Conservation (phyloP, 257 asterid genomes). For the Solanum pinnatisectum region DNA sequence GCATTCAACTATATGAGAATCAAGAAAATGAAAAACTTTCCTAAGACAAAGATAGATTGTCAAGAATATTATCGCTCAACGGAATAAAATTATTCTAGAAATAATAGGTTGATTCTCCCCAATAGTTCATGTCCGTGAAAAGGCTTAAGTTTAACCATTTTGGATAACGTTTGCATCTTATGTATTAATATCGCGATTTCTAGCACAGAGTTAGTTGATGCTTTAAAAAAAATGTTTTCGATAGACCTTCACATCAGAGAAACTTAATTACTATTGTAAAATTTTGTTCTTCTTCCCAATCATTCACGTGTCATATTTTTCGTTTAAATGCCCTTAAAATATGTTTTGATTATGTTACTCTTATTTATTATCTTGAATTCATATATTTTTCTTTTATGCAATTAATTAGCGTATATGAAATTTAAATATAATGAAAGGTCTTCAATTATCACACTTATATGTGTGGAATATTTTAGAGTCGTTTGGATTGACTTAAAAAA, state of each 20-base stretch:
- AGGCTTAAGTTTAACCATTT: background rate
- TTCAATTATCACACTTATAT: background rate
- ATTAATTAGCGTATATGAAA: background rate
- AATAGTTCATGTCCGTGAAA: background rate
- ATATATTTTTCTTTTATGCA: background rate
- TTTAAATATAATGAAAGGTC: background rate
- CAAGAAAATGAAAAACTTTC: background rate
- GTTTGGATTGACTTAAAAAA: no score
- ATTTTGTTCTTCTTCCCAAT: background rate
- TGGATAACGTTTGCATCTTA: background rate
- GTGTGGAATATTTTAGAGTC: background rate
- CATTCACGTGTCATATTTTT: background rate
- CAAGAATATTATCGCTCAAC: background rate
- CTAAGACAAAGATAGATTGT: background rate
- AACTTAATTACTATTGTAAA: background rate
- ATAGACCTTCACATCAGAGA: accelerated
- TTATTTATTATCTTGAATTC: background rate
- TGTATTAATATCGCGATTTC: background rate
- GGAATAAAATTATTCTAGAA: background rate
- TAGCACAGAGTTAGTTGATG: background rate
- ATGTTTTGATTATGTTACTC: background rate
- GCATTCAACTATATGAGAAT: background rate
- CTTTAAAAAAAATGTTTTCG: accelerated
- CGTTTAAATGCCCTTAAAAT: no score
- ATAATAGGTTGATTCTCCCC: background rate